A percentile compares a stretch with the other conserved stretches of the same genome.
Conservation (phyloP, 768 basidiomycete genomes). For the Pleurotus sapidus region DNA sequence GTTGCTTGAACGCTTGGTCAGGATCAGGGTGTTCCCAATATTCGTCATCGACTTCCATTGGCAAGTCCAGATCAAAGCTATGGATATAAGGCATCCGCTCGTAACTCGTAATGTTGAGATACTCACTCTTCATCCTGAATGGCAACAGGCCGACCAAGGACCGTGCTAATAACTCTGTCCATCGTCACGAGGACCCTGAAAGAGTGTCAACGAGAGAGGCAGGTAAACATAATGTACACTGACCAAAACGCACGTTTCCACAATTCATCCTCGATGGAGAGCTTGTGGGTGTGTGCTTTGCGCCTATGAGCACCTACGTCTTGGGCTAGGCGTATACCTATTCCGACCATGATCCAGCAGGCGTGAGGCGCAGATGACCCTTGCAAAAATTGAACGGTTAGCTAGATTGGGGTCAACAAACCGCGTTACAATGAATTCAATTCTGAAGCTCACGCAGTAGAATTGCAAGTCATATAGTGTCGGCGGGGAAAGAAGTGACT, state of each 20-base stretch:
- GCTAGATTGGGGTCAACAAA: constrained; percentile 24
- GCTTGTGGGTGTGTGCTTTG: constrained; percentile 25
- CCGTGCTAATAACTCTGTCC: constrained; percentile 44
- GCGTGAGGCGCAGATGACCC: constrained; percentile 49
- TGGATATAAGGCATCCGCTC: background rate
- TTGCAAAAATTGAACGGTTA: constrained; percentile 46
- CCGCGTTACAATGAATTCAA: background rate
- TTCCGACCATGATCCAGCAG: constrained; percentile 61
- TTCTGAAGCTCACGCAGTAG: constrained; percentile 43
- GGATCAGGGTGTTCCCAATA: constrained; percentile 66
- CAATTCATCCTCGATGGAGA: constrained; percentile 61
- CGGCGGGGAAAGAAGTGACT: constrained; percentile 55
- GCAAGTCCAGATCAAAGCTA: constrained; percentile 72
- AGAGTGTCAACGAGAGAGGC: background rate
- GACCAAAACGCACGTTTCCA: constrained; percentile 74
- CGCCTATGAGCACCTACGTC: constrained; percentile 72
- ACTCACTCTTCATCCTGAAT: constrained; percentile 76
- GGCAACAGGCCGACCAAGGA: constrained; percentile 67
- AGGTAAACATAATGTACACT: background rate
- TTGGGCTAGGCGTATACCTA: constrained; percentile 69
- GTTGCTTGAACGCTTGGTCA: constrained; percentile 61
- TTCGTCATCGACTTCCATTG: constrained; percentile 63
- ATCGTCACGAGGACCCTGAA: constrained; percentile 47
- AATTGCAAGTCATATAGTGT: constrained; percentile 73
- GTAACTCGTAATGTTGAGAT: background rate